A percentile compares a stretch with the other conserved stretches of the same genome.
These are phyloP conservation scores for Neodidymelliopsis sp. DNA, from an alignment of 2,329 filamentous ascomycete species.

Conservation along the genomic window DNA sequence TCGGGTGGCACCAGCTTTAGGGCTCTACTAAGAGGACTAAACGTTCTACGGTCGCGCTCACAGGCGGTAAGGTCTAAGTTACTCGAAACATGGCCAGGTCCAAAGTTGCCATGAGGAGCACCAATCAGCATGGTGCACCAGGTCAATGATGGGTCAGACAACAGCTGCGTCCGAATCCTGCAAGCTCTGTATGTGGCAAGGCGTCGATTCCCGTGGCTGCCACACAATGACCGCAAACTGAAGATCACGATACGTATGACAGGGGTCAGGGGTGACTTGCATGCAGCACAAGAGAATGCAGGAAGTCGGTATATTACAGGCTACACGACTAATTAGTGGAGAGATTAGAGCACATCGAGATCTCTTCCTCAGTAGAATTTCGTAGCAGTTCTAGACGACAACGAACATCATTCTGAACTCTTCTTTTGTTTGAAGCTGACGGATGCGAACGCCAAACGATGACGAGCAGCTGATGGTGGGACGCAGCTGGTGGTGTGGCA, in stretches of 20 bases:
- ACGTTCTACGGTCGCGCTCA: slow-evolving; percentile 25
- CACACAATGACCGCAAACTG: slow-evolving; percentile 10
- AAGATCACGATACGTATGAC: slow-evolving; percentile 13
- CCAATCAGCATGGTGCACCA: slow-evolving; percentile 15
- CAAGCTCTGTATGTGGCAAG: slow-evolving; percentile 4
- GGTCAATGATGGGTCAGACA: slow-evolving; percentile 11
- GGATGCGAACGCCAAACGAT: background rate
- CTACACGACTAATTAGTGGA: background rate
- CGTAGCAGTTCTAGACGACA: too few relatives aligned
- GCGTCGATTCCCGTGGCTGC: slow-evolving; percentile 9
- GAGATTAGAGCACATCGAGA: background rate
- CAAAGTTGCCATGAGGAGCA: slow-evolving; percentile 8
- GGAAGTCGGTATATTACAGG: background rate
- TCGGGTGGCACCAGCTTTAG: slow-evolving; percentile 27
- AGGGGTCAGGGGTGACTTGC: slow-evolving; percentile 12
- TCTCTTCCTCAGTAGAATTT: too few relatives aligned
- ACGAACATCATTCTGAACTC: too few relatives aligned
- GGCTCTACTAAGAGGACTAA: slow-evolving; percentile 26
- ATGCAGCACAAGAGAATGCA: slow-evolving; percentile 6
- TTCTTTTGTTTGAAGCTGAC: too few relatives aligned
- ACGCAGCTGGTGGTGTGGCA: background rate
- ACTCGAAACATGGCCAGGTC: slow-evolving; percentile 20
- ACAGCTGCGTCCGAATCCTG: slow-evolving; percentile 6
- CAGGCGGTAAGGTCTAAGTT: slow-evolving; percentile 16
- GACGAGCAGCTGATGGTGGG: slow-evolving; percentile 1